Percentiles rank a stretch among this genome's conserved stretches.
Conservation (phyloP, 148 eudicot species). For the Pharnaceum exiguum region DNA sequence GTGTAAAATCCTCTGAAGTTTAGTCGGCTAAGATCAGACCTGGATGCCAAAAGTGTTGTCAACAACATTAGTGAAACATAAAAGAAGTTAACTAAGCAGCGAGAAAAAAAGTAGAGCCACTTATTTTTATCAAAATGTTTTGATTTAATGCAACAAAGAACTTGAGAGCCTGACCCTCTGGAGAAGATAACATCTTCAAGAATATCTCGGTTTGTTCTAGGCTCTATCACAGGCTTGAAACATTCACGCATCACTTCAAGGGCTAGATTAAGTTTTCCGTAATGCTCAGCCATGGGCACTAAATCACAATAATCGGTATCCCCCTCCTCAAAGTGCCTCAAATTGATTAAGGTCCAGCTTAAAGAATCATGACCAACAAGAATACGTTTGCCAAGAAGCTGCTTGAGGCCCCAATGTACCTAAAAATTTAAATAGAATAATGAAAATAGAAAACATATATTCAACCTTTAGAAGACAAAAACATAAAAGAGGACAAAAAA, state of each 20-base stretch:
- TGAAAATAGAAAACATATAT: background rate
- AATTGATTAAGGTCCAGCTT: constrained; percentile 72
- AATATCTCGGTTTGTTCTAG: constrained; percentile 61
- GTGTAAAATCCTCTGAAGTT: constrained; percentile 54
- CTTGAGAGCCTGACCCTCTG: constrained; percentile 52
- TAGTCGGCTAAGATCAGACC: constrained; percentile 40
- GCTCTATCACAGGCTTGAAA: constrained; percentile 83
- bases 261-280: constrained; percentile 67
- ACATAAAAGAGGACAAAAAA: too few species aligned
- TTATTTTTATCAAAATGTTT: too few species aligned
- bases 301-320: constrained; percentile 27
- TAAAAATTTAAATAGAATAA: constrained; percentile 27
- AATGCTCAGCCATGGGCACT: constrained; percentile 38
- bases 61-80: too few species aligned
- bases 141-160: too few species aligned
- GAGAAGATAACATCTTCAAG: constrained; percentile 80
- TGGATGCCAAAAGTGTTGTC: too few species aligned
- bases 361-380: constrained; percentile 49
- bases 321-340: constrained; percentile 22
- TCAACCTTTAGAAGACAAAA: too few species aligned
- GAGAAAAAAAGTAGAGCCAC: too few species aligned
- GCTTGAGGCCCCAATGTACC: constrained; percentile 63
- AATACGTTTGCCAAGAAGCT: constrained; percentile 59
- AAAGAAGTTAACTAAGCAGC: too few species aligned
- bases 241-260: constrained; percentile 89